A percentile compares a stretch with the other conserved stretches of the same genome.
Evolutionary conservation across 768 basidiomycete species (phyloP).

Genomic region (Favolaschia claudopus): DNA sequence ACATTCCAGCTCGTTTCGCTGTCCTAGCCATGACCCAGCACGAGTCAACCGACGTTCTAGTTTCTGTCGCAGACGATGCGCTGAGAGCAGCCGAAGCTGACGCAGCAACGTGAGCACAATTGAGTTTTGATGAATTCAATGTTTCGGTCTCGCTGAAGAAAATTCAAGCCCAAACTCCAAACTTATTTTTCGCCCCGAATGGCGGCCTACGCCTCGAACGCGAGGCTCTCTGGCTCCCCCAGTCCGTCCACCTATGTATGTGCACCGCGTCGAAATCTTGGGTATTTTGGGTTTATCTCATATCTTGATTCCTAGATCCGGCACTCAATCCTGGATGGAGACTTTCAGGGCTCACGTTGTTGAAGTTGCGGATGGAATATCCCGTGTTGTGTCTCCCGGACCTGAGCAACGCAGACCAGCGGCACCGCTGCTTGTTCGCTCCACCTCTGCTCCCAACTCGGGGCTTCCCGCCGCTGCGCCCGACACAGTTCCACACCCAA

Average conservation of each 20-base stretch:
- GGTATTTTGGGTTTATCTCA: not conserved
- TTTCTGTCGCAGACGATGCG: not conserved
- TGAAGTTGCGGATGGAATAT: too few relatives aligned
- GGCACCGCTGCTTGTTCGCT: too few relatives aligned
- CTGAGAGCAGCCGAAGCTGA: not conserved
- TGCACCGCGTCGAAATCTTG: not conserved
- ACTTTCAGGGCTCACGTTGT: too few relatives aligned
- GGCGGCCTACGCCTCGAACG: not conserved
- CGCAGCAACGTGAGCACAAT: not conserved
- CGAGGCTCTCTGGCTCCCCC: not conserved
- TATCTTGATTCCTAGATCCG: not conserved
- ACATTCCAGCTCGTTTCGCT: too few relatives aligned
- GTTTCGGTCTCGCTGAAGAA: not conserved
- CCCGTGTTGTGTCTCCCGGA: too few relatives aligned
- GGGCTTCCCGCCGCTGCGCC: too few relatives aligned
- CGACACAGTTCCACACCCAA: too few relatives aligned
- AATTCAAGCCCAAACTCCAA: not conserved
- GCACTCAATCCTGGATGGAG: too few relatives aligned
- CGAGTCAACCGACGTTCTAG: too few relatives aligned
- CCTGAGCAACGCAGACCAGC: too few relatives aligned
- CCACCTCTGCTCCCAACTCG: too few relatives aligned
- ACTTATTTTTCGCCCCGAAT: not conserved
- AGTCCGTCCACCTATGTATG: not conserved
- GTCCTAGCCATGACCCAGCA: too few relatives aligned
- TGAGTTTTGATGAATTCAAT: not conserved